Evolutionary conservation across 73 alveolate genomes (phyloP).

Genomic region (Paramecium sonneborni): DNA sequence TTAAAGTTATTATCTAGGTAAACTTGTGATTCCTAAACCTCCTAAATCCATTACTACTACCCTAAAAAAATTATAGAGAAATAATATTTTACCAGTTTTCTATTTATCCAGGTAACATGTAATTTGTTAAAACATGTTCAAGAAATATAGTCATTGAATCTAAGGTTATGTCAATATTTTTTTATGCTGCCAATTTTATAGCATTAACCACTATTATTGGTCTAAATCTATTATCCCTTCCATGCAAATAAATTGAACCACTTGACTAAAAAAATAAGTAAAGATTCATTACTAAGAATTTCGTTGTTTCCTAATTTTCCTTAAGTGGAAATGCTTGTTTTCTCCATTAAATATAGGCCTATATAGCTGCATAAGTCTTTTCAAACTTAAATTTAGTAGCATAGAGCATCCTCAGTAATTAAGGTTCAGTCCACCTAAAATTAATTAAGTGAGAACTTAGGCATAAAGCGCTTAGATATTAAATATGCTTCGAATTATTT

Average conservation of each 20-base stretch:
- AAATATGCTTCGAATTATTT: background rate
- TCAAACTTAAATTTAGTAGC: constrained; percentile 42
- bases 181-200: constrained; percentile 25
- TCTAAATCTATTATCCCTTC: constrained; percentile 71
- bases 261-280: background rate
- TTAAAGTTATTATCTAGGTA: constrained; percentile 59
- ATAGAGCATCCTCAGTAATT: constrained; percentile 45
- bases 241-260: constrained; percentile 73
- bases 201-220: constrained; percentile 71
- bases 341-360: background rate
- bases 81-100: background rate
- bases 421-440: constrained; percentile 36
- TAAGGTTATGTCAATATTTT: background rate
- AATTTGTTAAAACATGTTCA: constrained; percentile 45
- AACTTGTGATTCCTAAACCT: constrained; percentile 54
- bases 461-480: background rate
- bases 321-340: background rate
- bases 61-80: constrained; percentile 40
- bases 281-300: background rate
- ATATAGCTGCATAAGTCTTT: background rate
- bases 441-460: background rate
- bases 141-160: constrained; percentile 41
- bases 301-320: background rate
- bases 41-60: constrained; percentile 67
- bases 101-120: constrained; percentile 67